Evolutionary conservation across 768 basidiomycete species (phyloP).

Genomic region (Lactarius hatsudake): DNA sequence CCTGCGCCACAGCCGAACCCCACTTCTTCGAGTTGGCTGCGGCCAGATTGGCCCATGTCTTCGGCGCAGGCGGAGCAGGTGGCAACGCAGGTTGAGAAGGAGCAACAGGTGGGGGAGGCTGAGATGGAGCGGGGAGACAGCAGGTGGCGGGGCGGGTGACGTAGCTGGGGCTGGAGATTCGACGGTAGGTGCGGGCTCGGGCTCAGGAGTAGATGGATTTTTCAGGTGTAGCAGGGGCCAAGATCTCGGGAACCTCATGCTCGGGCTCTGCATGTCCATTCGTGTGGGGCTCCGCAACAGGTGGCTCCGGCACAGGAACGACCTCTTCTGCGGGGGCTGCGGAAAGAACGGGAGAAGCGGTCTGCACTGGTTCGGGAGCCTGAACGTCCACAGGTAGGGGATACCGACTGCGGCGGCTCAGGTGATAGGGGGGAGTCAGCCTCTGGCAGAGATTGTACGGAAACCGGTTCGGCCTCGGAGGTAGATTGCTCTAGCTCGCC

Average conservation of each 20-base stretch:
- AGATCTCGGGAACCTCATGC: conserved; percentile 35
- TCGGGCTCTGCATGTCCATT: conserved; percentile 38
- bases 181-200: conserved; percentile 34
- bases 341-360: conserved; percentile 45
- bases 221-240: conserved; percentile 34
- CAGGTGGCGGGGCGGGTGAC: conserved; percentile 32
- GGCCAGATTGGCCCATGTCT: conserved; percentile 91
- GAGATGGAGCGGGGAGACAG: conserved; percentile 32
- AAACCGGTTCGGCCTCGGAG: conserved; percentile 49
- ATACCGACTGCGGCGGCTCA: conserved; percentile 22
- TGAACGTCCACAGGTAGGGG: conserved; percentile 31
- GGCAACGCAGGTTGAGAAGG: conserved; percentile 41
- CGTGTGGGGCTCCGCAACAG: conserved; percentile 33
- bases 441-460: conserved; percentile 39
- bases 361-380: conserved; percentile 36
- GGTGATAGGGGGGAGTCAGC: conserved; percentile 29
- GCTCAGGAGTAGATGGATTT: conserved; percentile 34
- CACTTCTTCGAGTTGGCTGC: conserved; percentile 80
- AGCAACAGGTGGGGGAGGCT: conserved; percentile 30
- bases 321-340: conserved; percentile 35
- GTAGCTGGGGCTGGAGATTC: conserved; percentile 32
- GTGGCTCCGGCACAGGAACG: conserved; percentile 36
- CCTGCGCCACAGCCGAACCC: conserved; percentile 77
- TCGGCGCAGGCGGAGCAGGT: conserved; percentile 52
- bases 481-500: conserved; percentile 12